Base-by-base conservation (phyloP, 345 rosid genomes). In the Salix viminalis region DNA sequence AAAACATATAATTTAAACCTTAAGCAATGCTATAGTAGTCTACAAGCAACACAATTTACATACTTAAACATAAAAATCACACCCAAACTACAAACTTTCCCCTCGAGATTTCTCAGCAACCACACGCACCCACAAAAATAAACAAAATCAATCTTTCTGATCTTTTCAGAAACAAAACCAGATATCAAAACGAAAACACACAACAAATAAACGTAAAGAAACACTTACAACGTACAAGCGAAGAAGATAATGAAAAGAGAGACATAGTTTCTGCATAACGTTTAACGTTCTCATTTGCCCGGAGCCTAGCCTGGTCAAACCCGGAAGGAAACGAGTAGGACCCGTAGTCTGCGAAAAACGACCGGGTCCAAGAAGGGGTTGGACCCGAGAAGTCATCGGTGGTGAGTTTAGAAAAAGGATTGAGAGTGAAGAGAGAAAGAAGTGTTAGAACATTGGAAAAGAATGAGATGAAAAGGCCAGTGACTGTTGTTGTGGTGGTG, bases 261-360 rank as follows among this genome's bases (percentile, higher is more conserved):
- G 3, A 97, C 95, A 71, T 94, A 89, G 76, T 92, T 96, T 79
- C 91, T 2, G 97, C 92, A 83, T 91, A 96, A 41, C 99, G 93
- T 84, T 90, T 93, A 69, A 93, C 86, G 67, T 96, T 96, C 92
- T 96, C 98, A 36, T 91, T 93, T 48, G 89, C 91, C 83, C 99
- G 84, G 85, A 90, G 89, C 66, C 86, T 83, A 32, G 89, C 95
- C 86, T 90, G 92, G 76, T 91, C 82, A 48, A 87, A 69, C 65
- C 93, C 90, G 68, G 95, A 84, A 10, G 98, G 99, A 77, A 93
- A 86, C 37, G 99, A 89, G 70, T 93, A 96, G 15, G 95, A 91
- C 46, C 81, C 88, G 2, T 65, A 80, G n/a, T 85, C 86, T 34
- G 93, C 98, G 28, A 96, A 69, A 81, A 96, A 96, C 10, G 87